These are phyloP conservation scores for Brettanomyces bruxellensis DNA, from an alignment of 805 yeast species.

Conservation along the genomic window DNA sequence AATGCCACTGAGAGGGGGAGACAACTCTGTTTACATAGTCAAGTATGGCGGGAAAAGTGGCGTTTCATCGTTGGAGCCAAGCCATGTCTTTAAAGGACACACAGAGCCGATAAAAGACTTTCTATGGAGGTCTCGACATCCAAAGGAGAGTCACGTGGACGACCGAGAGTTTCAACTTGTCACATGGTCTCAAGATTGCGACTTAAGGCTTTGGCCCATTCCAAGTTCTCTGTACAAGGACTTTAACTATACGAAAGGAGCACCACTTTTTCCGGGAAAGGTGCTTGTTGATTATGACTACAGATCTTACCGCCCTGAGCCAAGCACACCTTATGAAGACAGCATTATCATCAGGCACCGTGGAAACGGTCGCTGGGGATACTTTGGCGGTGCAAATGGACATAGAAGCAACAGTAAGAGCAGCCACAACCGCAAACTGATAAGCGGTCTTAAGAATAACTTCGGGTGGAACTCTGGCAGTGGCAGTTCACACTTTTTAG, in stretches of 20 bases:
- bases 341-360: conserved; percentile 14
- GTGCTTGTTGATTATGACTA: conserved; percentile 29
- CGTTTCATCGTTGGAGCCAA: conserved; percentile 37
- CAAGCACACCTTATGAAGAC: conserved; percentile 20
- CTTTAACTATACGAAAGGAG: conserved; percentile 33
- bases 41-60: conserved; percentile 33
- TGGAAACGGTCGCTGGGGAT: conserved; percentile 4
- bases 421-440: too few relatives aligned
- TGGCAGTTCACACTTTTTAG: too few relatives aligned
- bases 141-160: conserved; percentile 29
- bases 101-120: conserved; percentile 80
- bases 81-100: conserved; percentile 68
- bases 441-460: too few relatives aligned
- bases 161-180: conserved; percentile 85
- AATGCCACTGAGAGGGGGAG: conserved; percentile 87
- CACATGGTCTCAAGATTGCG: conserved; percentile 90
- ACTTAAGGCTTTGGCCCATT: conserved; percentile 74
- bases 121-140: conserved; percentile 68
- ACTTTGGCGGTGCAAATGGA: conserved; percentile 3
- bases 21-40: conserved; percentile 50
- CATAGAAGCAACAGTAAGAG: conserved; percentile 25
- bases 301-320: conserved; percentile 44
- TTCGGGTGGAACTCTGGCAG: too few relatives aligned
- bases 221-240: conserved; percentile 38
- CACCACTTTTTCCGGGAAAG: conserved; percentile 23